These are phyloP conservation scores for Sporormia fimetaria DNA, from an alignment of 495 filamentous ascomycete species.

Conservation along the genomic window DNA sequence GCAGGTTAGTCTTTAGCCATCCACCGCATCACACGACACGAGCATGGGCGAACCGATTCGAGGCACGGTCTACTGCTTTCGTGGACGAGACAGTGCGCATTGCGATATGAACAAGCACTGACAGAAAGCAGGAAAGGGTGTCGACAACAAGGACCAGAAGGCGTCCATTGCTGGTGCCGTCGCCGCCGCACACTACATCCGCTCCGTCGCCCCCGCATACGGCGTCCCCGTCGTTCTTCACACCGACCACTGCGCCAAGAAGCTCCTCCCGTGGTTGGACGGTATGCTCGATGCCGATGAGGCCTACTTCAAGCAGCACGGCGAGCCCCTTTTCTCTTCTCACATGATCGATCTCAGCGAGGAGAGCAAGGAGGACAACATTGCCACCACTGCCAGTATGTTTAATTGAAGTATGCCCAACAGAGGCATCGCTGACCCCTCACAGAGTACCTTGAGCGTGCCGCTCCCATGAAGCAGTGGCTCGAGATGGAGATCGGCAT, in stretches of 20 bases:
- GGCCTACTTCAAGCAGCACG: conserved; percentile 77
- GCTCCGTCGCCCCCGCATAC: conserved; percentile 74
- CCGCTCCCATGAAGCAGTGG: conserved; percentile 93
- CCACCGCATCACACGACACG: no score
- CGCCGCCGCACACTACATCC: conserved; percentile 88
- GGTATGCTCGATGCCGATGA: conserved; percentile 86
- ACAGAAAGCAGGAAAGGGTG: conserved; percentile 39
- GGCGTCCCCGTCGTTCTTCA: conserved; percentile 67
- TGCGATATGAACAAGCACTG: no score
- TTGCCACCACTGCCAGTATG: conserved; percentile 73
- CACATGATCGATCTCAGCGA: conserved; percentile 98
- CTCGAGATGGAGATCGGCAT: conserved; percentile 98
- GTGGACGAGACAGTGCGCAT: no score
- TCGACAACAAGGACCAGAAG: conserved; percentile 72
- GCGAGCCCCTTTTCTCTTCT: conserved; percentile 82
- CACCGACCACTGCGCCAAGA: conserved; percentile 53
- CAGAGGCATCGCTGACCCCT: no score
- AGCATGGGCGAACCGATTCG: no score
- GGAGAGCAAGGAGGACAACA: conserved; percentile 81
- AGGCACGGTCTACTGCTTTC: no score
- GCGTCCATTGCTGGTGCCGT: conserved; percentile 81
- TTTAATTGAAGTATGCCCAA: no score
- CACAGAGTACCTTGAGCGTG: conserved; percentile 73
- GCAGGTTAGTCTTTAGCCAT: no score
- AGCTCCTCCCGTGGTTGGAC: conserved; percentile 63